Percentiles rank a stretch among this genome's conserved stretches.
These are phyloP conservation scores for Albatrellus ellisii DNA, from an alignment of 768 basidiomycete species.

Conservation along the genomic window DNA sequence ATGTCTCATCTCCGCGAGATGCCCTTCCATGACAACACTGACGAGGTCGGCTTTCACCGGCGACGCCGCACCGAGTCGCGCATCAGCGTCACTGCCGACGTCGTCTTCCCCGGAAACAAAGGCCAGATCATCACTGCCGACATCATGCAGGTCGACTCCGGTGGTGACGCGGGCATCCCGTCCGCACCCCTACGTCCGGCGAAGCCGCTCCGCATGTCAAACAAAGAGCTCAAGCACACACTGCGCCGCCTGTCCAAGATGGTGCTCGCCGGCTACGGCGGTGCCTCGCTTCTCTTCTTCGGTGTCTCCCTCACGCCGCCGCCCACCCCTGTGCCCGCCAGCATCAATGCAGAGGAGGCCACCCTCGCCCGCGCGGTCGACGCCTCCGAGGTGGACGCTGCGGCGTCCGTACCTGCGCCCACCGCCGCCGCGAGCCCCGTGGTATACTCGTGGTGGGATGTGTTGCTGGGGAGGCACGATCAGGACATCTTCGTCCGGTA, in stretches of 20 bases:
- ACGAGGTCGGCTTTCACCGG: conserved; percentile 12
- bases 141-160: conserved; percentile 44
- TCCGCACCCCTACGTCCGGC: neutral
- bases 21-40: conserved; percentile 35
- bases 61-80: conserved; percentile 28
- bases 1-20: conserved; percentile 54
- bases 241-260: conserved; percentile 74
- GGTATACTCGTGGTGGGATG: conserved; percentile 72
- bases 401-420: conserved; percentile 2
- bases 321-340: conserved; percentile 18
- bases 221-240: conserved; percentile 48
- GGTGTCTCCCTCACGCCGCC: conserved; percentile 34
- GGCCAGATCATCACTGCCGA: conserved; percentile 74
- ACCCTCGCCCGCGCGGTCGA: conserved; percentile 54
- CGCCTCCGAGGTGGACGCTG: conserved; percentile 55
- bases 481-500: conserved; percentile 71
- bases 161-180: conserved; percentile 1
- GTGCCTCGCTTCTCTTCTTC: conserved; percentile 70
- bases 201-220: conserved; percentile 18
- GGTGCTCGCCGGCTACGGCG: conserved; percentile 76
- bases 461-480: conserved; percentile 69
- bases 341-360: conserved; percentile 35
- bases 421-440: conserved; percentile 7
- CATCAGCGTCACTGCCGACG: conserved; percentile 59
- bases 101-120: conserved; percentile 49